Evolutionary conservation across 768 basidiomycete species (phyloP), one percentile per base, ranked within the genome.

Genomic region (Suillus americanus): DNA sequence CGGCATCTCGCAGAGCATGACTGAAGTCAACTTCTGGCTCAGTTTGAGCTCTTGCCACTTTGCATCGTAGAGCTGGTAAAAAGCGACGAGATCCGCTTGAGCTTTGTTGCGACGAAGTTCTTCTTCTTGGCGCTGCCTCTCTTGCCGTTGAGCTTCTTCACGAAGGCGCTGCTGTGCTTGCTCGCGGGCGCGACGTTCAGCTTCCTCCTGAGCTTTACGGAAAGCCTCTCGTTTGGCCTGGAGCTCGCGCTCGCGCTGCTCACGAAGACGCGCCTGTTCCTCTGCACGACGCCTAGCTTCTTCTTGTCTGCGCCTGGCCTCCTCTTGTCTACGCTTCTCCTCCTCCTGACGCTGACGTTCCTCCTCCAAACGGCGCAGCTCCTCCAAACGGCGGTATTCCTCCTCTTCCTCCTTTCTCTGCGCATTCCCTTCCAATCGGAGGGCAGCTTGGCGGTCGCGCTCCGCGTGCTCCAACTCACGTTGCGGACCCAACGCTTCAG

Each of bases 21-120:
- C 65, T 1, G 57, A 64, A 7, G 79, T 64, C 0, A 72, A 35
- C 1, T 57, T n/a, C 16, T 64, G 61, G 40, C 30, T 69, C 6
- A 64, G 65, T 63, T 74, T 77, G 61, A 81, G 75, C 18, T 72
- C 72, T 33, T 70, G 67, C 81, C 81, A 82, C 62, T 78, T 79
- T 50, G 25, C 69, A n/a, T 78, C 74, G 63, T 80, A 80, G 7
- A 72, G 0, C 18, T 43, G 38, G 62, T 77, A 74, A 13, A 64
- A n/a, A 14, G 60, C 64, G 6, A 54, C 41, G n/a, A 64, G 5
- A 30, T 69, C 64, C 0, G 61, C 66, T 14, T 68, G 65, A 16
- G 48, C 25, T 23, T 67, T 37, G 5, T 64, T 59, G 13, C 46
- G 66, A 51, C 51, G 66, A 12, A 63, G 61, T 40, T 71, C 62